phyloP scores from a whole-genome alignment of 352 stramenopile genomes.

The Phytophthora litchii region DNA sequence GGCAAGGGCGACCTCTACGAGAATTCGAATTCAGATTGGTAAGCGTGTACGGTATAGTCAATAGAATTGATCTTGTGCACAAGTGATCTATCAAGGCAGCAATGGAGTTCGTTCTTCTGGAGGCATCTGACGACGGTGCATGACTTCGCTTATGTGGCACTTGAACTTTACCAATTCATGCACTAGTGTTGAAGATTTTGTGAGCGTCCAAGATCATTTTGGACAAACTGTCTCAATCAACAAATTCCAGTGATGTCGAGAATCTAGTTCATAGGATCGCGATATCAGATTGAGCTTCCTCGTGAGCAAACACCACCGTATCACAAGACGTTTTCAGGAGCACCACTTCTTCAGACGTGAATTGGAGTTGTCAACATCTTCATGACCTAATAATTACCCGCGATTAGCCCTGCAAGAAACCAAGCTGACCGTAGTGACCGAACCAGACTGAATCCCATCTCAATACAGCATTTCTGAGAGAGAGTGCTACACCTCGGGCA shows the following conservation, averaged over 20 bases:
- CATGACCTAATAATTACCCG: not conserved
- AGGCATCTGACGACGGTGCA: too few species aligned
- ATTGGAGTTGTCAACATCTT: not conserved
- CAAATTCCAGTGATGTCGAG: conserved; percentile 1
- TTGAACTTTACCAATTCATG: not conserved
- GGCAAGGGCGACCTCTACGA: conserved; percentile 49
- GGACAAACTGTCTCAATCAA: not conserved
- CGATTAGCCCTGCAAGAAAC: conserved; percentile 1
- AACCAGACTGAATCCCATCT: too few species aligned
- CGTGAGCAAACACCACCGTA: conserved; percentile 1
- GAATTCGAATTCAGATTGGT: conserved; percentile 22
- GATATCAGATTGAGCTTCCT: not conserved
- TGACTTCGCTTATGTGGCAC: too few species aligned
- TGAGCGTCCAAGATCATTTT: not conserved
- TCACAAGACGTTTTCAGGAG: conserved; percentile 2
- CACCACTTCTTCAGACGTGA: not conserved
- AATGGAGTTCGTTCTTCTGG: conserved; percentile 4
- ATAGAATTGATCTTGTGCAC: conserved; percentile 16
- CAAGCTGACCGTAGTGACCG: not conserved
- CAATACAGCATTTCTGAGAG: too few species aligned
- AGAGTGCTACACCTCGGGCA: conserved; percentile 27
- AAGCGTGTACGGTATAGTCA: conserved; percentile 14
- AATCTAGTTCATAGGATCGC: not conserved
- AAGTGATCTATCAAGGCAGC: conserved; percentile 2
- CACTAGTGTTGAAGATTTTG: not conserved